phyloP scores from a whole-genome alignment of 768 basidiomycete species.

The Boletus eberwhitei region DNA sequence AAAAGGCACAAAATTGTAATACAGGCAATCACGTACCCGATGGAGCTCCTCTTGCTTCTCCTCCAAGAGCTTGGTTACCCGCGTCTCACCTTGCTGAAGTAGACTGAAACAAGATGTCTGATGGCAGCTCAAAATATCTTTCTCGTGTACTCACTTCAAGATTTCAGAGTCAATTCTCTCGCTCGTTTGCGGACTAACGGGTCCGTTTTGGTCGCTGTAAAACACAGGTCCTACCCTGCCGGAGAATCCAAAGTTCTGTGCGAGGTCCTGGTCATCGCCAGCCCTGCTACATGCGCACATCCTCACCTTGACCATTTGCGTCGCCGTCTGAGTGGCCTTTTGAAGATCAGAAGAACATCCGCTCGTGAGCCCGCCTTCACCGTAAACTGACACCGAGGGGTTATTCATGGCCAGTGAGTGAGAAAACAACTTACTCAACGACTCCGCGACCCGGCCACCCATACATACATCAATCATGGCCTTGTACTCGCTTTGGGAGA shows the following conservation, averaged over 20 bases:
- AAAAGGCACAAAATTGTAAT: not conserved
- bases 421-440: constrained; percentile 55
- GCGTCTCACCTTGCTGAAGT: constrained; percentile 65
- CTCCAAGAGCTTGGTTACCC: constrained; percentile 62
- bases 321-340: constrained; percentile 75
- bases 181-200: constrained; percentile 70
- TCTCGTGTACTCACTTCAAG: constrained; percentile 51
- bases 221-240: constrained; percentile 78
- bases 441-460: constrained; percentile 95
- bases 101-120: constrained; percentile 36
- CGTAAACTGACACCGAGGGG: constrained; percentile 59
- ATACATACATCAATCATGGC: constrained; percentile 88
- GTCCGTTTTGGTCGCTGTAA: constrained; percentile 68
- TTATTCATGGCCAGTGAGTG: constrained; percentile 4
- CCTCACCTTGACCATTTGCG: constrained; percentile 84
- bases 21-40: constrained; percentile 42
- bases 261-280: not conserved
- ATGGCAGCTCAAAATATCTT: no score
- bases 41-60: constrained; percentile 73
- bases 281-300: not conserved
- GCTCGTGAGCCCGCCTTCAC: constrained; percentile 82
- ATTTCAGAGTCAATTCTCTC: constrained; percentile 90
- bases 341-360: constrained; percentile 89
- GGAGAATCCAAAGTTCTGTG: constrained; percentile 76
- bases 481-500: constrained; percentile 70